Base-by-base conservation (phyloP, 257 asterid genomes). In the Haberlea rhodopensis region DNA sequence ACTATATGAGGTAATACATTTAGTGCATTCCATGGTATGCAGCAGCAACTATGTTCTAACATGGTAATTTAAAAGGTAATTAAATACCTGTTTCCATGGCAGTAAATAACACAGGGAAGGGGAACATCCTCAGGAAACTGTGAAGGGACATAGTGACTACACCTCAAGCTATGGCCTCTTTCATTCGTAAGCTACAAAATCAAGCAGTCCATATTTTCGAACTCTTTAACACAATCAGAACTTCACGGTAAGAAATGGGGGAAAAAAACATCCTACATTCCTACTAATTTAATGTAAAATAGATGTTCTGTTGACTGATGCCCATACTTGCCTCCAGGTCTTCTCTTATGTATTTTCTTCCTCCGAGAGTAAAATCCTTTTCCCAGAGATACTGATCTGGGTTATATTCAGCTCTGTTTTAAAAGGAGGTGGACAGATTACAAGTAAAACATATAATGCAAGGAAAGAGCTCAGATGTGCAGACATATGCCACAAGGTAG, bases 271-370 rank as follows among this genome's bases (percentile, higher is more conserved):
- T 43, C 51, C 2, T 15, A 43, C 16, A 16, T 43, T 27, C 27
- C 58, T 56, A 63, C 18, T 28, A 64, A 60, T 57, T 57, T 58
- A 73, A 57, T 32, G 32, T 21, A 61, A 56, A 19, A 62, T 73
- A 68, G 59, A 77, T 73, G 69, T 65, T 73, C 55, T 61, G 71
- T 76, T 73, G 77, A 78, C 71, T 67, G 77, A 78, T 83, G 86
- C 71, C 95, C 96, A 69, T 82, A 85, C 99, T 90, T 94, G 99
- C 99, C 99, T 94, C 97, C 81, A 94, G 64, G 78, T 94, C 99
- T 81, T 80, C 81, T 79, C 99, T 79, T 77, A 75, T 76, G 79
- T 94, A 94, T 69, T 81, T 87, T 62, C 87, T 81, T 63, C 94
- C 95, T 3, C 84, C 95, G 53, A 94, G 95, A 56, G 85, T 75